Base-by-base conservation (phyloP, 768 basidiomycete genomes). In the Dioszegia crocea region DNA sequence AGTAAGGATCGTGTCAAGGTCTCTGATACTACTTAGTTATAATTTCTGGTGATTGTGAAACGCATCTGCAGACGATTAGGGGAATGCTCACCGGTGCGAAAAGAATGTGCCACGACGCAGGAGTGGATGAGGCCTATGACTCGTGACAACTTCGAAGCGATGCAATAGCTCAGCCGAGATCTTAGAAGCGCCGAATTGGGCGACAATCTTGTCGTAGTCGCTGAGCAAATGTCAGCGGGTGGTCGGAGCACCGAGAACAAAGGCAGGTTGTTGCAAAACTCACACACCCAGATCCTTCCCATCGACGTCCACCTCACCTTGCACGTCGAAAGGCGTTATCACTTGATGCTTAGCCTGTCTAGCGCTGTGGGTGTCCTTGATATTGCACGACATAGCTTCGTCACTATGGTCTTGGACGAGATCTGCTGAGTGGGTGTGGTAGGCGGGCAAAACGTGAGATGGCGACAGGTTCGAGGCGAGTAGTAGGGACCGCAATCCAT, bases 321-420 rank as follows among this genome's bases (percentile, higher is more conserved):
- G 88, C 6, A 98, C 96, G 65, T 97, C 91, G 89, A 96, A 99
- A 16, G 96, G 96, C 0, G 96, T 98, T 43, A 99, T 86, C n/a
- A n/a, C n/a, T n/a, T n/a, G n/a, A n/a, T n/a, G n/a, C n/a, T n/a
- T n/a, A n/a, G n/a, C n/a, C n/a, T n/a, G n/a, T n/a, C n/a, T n/a
- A n/a, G n/a, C n/a, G n/a, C n/a, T n/a, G n/a, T n/a, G n/a, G n/a
- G n/a, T n/a, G n/a, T n/a, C n/a, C n/a, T n/a, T n/a, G n/a, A n/a
- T n/a, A n/a, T n/a, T n/a, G n/a, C n/a, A n/a, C n/a, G n/a, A n/a
- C n/a, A n/a, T n/a, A n/a, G n/a, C n/a, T n/a, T n/a, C n/a, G n/a
- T n/a, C n/a, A n/a, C n/a, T n/a, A n/a, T n/a, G n/a, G n/a, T n/a
- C n/a, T n/a, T n/a, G n/a, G n/a, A n/a, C n/a, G n/a, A n/a, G n/a